Base-by-base conservation (phyloP, 2,329 filamentous ascomycete genomes). In the Cryphonectria carpinicola region DNA sequence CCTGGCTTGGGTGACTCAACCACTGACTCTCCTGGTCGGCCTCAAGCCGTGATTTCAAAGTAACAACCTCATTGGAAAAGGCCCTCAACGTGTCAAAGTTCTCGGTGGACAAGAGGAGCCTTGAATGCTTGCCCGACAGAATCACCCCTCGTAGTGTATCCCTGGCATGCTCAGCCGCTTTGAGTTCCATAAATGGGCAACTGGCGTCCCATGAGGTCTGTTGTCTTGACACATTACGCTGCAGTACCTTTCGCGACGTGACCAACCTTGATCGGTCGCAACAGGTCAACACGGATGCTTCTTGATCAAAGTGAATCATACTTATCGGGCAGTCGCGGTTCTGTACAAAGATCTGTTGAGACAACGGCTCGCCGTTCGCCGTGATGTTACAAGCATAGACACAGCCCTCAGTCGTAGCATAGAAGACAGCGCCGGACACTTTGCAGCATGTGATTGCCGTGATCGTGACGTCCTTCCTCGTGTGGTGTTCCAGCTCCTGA, bases 261-360 rank as follows among this genome's bases (percentile, higher is more conserved):
- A 75, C 56, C 25, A 69, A 35, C 32, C 65, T 49, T 11, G 71
- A 63, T 8, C 56, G 46, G 39, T 78, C 75, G 13, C 66, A 69
- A 17, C 71, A 73, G 0, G 71, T 68, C 10, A 78, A 66, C 1
- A 73, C 46, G 1, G 37, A 39, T 28, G 28, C 58, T 4, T 43
- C 43, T 3, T 75, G 70, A 32, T 77, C 76, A 25, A 74, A 74
- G 6, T 74, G 54, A 3, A 78, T 61, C 8, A 72, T 7, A 1
- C 60, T 35, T 5, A 76, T 69, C n/a, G n/a, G n/a, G n/a, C n/a
- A n/a, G n/a, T n/a, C n/a, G n/a, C n/a, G n/a, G n/a, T n/a, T n/a
- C n/a, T n/a, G n/a, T n/a, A n/a, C n/a, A n/a, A n/a, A n/a, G n/a
- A n/a, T n/a, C n/a, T n/a, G n/a, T 49, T 73, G 54, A 32, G 58